A percentile compares a stretch with the other conserved stretches of the same genome.
phyloP scores from a whole-genome alignment of 2,329 filamentous ascomycete genomes.

The Cladosporium sp. region DNA sequence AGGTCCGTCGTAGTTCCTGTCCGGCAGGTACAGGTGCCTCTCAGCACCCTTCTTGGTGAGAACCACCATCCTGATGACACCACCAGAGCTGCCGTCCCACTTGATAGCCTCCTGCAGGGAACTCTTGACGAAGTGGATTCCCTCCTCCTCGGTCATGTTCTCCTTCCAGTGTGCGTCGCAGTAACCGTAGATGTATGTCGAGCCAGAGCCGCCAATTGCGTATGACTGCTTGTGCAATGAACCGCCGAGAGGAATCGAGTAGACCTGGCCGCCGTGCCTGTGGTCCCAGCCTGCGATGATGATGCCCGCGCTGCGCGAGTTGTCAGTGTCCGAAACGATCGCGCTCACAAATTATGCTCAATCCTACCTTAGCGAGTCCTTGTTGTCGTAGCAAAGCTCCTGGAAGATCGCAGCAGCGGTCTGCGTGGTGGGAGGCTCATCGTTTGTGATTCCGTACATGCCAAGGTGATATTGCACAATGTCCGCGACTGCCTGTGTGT shows the following conservation, averaged over 20 bases:
- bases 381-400: constrained; percentile 97
- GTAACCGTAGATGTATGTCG: constrained; percentile 99
- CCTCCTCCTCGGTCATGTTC: constrained; percentile 87
- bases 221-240: constrained; percentile 97
- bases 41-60: constrained; percentile 84
- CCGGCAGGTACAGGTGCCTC: constrained; percentile 91
- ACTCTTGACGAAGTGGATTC: constrained; percentile 87
- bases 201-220: constrained; percentile 91
- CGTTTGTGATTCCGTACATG: constrained; percentile 85
- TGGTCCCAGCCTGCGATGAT: constrained; percentile 99
- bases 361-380: constrained; percentile 79
- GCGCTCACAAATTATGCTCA: neutral
- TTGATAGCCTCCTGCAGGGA: constrained; percentile 93
- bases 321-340: constrained; percentile 4
- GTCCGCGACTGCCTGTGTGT: constrained; percentile 92
- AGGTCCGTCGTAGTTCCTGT: constrained; percentile 78
- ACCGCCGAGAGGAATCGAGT: constrained; percentile 92
- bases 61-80: constrained; percentile 97
- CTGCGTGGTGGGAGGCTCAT: constrained; percentile 87
- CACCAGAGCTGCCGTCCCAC: constrained; percentile 98
- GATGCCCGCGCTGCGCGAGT: constrained; percentile 69
- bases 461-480: constrained; percentile 96
- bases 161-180: constrained; percentile 96
- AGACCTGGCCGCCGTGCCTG: constrained; percentile 92
- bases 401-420: constrained; percentile 95